A percentile compares a stretch with the other conserved stretches of the same genome.
Evolutionary conservation across 2,329 filamentous ascomycete species (phyloP).

Genomic region (Xylaria arbuscula): DNA sequence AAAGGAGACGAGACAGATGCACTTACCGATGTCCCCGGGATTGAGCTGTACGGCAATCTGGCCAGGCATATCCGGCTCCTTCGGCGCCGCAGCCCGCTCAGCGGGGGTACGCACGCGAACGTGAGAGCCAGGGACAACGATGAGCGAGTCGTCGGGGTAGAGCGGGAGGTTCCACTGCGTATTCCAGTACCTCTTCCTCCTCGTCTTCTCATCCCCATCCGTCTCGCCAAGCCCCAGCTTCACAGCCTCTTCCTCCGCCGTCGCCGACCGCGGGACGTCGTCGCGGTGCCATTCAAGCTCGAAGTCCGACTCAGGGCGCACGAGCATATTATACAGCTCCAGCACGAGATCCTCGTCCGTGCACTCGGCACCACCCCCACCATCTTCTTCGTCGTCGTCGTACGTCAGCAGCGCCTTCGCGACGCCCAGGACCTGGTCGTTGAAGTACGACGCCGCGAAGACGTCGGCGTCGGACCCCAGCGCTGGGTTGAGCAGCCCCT

Average conservation of each 20-base stretch:
- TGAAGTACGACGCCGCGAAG: conserved; percentile 80
- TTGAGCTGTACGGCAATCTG: conserved; percentile 74
- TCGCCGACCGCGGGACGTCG: conserved; percentile 76
- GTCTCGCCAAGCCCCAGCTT: conserved; percentile 58
- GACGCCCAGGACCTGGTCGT: conserved; percentile 68
- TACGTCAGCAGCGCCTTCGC: conserved; percentile 71
- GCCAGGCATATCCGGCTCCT: conserved; percentile 68
- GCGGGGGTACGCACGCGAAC: conserved; percentile 73
- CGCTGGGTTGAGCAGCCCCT: conserved; percentile 82
- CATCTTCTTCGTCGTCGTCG: conserved; percentile 46
- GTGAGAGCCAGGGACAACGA: conserved; percentile 84
- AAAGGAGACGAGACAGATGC: neutral
- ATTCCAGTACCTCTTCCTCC: conserved; percentile 63
- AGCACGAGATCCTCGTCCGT: conserved; percentile 74
- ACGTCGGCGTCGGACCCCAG: conserved; percentile 67
- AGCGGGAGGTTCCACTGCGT: conserved; percentile 91
- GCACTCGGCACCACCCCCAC: conserved; percentile 35
- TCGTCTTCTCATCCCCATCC: conserved; percentile 38
- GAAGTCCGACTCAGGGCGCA: conserved; percentile 77
- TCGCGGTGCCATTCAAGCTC: conserved; percentile 87
- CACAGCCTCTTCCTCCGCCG: conserved; percentile 72
- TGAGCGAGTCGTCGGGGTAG: conserved; percentile 74
- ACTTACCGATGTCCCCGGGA: conserved; percentile 73
- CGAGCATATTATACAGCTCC: conserved; percentile 89
- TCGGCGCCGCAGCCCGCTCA: conserved; percentile 76